Base-by-base conservation (phyloP, 306 rosid genomes). In the Trifolium subterraneum region DNA sequence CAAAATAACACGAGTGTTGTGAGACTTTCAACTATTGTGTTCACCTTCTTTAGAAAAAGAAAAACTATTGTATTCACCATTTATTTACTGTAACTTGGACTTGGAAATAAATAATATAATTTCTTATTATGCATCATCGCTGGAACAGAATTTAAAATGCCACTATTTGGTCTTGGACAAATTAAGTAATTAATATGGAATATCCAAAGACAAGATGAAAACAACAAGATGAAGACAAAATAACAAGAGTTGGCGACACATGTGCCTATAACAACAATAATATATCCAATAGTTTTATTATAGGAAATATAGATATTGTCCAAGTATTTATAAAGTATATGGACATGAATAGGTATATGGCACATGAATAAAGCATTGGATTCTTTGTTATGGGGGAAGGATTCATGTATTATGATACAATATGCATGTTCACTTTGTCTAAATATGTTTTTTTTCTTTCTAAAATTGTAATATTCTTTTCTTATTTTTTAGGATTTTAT, bases 311-410 rank as follows among this genome's bases (percentile, higher is more conserved):
- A 59, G 10, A 48, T 74, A 61, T 63, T 33, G 25, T 36, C 19
- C 35, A 20, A 51, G 14, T 72, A 55, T 38, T 8, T 72, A 55
- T 72, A 36, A 64, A 39, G 33, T 23, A 16, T 4, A 47, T 69
- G 39, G 48, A 38, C 54, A 59, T 27, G 63, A 70, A 78, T 70
- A 72, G 68, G 59, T 35, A 23, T 58, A 66, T 29, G 73, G 42
- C 36, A 55, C 61, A 64, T 41, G 42, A 41, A 63, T 15, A 78
- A 82, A 75, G 83, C 91, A 90, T 86, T 72, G 93, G 96, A 90
- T 90, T 86, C 91, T 80, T 73, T 64, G 60, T 62, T 31, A 59
- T 39, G 31, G 68, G 64, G 52, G 79, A 75, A 68, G 68, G 79
- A 77, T 80, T 78, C 44, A 22, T 54, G 33, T 82, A 45, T 67